Conservation (phyloP, 257 asterid species). For the Nicotiana benthamiana region DNA sequence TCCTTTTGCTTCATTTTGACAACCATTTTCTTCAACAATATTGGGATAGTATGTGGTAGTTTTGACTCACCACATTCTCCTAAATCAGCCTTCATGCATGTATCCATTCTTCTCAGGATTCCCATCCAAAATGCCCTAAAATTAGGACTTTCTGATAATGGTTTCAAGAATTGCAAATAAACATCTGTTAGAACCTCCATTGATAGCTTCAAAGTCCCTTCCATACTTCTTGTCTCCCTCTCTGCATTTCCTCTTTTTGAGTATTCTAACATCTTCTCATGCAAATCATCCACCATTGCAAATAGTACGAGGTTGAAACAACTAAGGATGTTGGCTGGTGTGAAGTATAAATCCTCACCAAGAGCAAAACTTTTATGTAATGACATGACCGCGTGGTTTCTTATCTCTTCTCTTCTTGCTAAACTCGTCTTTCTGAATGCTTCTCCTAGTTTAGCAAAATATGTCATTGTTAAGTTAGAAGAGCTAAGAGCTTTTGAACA, state of each 20-base stretch:
- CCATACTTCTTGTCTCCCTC: constrained; percentile 88
- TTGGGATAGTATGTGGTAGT: constrained; percentile 48
- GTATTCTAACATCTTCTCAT: constrained; percentile 84
- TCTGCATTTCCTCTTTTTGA: constrained; percentile 75
- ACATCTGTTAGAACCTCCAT: constrained; percentile 70
- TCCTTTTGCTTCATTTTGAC: constrained; percentile 60
- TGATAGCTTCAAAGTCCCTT: constrained; percentile 66
- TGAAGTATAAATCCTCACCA: constrained; percentile 66
- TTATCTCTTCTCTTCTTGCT: constrained; percentile 79
- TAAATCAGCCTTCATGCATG: constrained; percentile 76
- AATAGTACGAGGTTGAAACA: constrained; percentile 63
- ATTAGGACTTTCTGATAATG: constrained; percentile 60
- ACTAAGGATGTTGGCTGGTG: constrained; percentile 59
- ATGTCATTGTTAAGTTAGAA: constrained; percentile 34
- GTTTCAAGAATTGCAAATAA: constrained; percentile 53
- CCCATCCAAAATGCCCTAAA: constrained; percentile 83
- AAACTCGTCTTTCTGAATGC: constrained; percentile 76
- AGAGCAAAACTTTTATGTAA: constrained; percentile 57
- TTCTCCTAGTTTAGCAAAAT: constrained; percentile 72
- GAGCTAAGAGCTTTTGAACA: constrained; percentile 31
- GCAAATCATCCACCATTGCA: constrained; percentile 83
- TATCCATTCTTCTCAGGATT: constrained; percentile 70
- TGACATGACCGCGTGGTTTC: constrained; percentile 75
- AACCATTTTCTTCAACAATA: constrained; percentile 51
- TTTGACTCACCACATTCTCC: constrained; percentile 74